Evolutionary conservation across 1,284 basidiomycete genomes (phyloP), one percentile per base, ranked within the genome.

Genomic region (Microbotryum silenes-acaulis): DNA sequence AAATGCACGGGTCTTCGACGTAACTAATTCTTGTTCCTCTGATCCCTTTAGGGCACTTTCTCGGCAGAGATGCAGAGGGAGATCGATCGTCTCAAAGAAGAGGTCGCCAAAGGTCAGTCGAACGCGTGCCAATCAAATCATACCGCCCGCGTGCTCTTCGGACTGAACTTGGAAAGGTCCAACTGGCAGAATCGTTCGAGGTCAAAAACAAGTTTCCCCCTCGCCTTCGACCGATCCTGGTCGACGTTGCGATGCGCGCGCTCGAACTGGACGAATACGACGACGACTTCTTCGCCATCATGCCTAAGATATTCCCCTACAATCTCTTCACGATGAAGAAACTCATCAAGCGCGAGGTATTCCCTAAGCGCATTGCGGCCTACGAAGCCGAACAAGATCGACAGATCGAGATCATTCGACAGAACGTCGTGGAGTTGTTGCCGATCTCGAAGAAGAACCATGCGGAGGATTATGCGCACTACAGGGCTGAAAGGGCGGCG

Each of bases 251-350:
- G 1, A 76, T 88, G 55, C 80, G 86, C 56, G 93, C 93, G 0
- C 84, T 94, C 70, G 79, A 83, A 57, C 80, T 90, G 45, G 88
- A 85, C 74, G 88, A 93, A 74, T 94, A 92, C 76, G 86, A 91
- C 71, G 89, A 93, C 23, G 85, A 89, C 72, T 94, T 93, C 74
- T 94, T 94, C 78, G 86, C 85, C 71, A 79, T 87, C 46, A 87
- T 96, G 83, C 90, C 91, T 0, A 80, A 78, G 33, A 77, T 94
- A 50, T 93, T 96, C 72, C 91, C 91, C 0, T 94, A 94, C 74
- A 96, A 96, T 76, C 86, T 88, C 70, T 94, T 89, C 75, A 78
- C 78, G 6, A 73, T 78, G 59, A 70, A 68, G 52, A 70, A 70
- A 51, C 64, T 70, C 56, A 63, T 68, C 63, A 70, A 70, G 64